phyloP scores from a whole-genome alignment of 345 rosid species.

The Boechera divaricarpa region DNA sequence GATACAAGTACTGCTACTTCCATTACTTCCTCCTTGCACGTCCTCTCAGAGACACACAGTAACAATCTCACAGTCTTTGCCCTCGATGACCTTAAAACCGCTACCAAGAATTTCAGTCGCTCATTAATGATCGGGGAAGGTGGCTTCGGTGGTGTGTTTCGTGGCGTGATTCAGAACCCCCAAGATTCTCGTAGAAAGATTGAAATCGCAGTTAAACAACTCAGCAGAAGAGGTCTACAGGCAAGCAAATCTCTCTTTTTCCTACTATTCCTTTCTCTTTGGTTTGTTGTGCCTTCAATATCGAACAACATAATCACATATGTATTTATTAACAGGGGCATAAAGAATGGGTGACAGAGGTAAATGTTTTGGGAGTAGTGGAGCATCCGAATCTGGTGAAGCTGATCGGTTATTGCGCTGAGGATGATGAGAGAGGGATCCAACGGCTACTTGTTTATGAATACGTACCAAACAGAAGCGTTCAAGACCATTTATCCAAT shows the following conservation, averaged over 20 bases:
- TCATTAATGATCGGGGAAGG: conserved; percentile 96
- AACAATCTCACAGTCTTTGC: conserved; percentile 72
- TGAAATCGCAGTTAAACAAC: conserved; percentile 92
- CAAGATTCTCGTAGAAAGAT: conserved; percentile 70
- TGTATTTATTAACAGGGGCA: conserved; percentile 63
- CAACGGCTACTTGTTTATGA: conserved; percentile 88
- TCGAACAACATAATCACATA: background rate
- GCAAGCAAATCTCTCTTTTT: conserved; percentile 39
- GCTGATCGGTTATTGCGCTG: conserved; percentile 89
- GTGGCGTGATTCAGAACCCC: conserved; percentile 64
- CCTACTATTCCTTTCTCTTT: background rate
- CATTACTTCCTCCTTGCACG: conserved; percentile 64
- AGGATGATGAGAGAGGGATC: conserved; percentile 96
- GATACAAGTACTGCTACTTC: conserved; percentile 73
- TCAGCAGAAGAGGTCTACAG: conserved; percentile 92
- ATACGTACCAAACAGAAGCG: conserved; percentile 89
- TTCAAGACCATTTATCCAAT: conserved; percentile 82
- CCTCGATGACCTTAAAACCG: conserved; percentile 72
- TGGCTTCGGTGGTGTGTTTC: conserved; percentile 90
- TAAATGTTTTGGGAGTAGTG: conserved; percentile 90
- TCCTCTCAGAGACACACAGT: conserved; percentile 68
- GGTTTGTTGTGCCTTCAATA: background rate
- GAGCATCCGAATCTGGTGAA: conserved; percentile 94
- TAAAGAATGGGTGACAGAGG: conserved; percentile 98
- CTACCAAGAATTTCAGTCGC: conserved; percentile 90